Base-by-base conservation (phyloP, 1,284 basidiomycete genomes). In the Ceratobasidium sp. region DNA sequence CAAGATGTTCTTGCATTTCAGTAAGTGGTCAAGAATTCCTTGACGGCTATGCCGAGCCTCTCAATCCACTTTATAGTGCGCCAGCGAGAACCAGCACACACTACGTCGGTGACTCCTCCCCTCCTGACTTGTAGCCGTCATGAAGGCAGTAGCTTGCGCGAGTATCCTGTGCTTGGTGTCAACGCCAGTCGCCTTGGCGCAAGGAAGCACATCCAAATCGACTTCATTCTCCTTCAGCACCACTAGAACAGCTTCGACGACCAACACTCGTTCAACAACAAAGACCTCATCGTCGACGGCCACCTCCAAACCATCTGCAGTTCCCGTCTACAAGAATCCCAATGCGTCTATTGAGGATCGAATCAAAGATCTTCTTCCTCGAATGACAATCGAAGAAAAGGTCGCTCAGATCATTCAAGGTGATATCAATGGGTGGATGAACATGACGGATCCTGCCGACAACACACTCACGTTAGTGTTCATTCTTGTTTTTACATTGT, bases 331-430 rank as follows among this genome's bases (percentile, higher is more conserved):
- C 84, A 91, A 91, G 80, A 83, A 91, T 75, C 85, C 90, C 0
- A 79, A 80, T 1, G 85, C 84, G 1, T 75, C 86, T 1, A 88
- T 90, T 67, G 89, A 90, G 77, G 88, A 84, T 65, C 86, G 88
- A 1, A 86, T 92, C 19, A 86, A 87, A 27, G 90, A 91, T 77
- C 83, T 89, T 11, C 81, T 92, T 1, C 87, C 88, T 19, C 84
- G 90, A 4, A 92, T 92, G 90, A 88, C 89, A 0, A 75, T 92
- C 6, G 84, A 89, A 64, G 90, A 92, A 77, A 92, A 91, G 81
- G 89, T 91, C 33, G 80, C 90, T 0, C 90, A 91, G 78, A 79
- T 92, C 27, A 91, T 91, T 27, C 89, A 91, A 81, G 89, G 90
- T 0, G 90, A 91, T 77, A 83, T 91, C 66, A 82, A 87, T 69